phyloP scores from a whole-genome alignment of 2,329 filamentous ascomycete genomes.

The Colletotrichum falcatum region DNA sequence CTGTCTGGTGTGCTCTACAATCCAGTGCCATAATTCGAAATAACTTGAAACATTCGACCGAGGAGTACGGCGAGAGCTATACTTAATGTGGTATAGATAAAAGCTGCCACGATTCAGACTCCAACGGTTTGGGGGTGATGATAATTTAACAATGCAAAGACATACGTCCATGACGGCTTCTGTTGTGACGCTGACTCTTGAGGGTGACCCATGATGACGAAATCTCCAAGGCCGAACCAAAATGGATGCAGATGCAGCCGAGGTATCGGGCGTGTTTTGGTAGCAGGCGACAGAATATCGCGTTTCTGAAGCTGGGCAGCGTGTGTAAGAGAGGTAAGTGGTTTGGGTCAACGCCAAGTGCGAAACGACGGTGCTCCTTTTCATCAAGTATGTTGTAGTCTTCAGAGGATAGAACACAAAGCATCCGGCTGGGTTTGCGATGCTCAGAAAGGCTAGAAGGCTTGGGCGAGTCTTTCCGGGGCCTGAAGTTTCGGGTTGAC shows the following conservation, averaged over 20 bases:
- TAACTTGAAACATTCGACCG: slow-evolving; percentile 79
- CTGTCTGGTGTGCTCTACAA: slow-evolving; percentile 62
- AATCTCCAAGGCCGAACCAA: too few species aligned
- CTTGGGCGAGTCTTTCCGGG: background rate
- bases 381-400: background rate
- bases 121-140: slow-evolving; percentile 67
- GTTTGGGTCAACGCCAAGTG: background rate
- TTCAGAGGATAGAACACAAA: background rate
- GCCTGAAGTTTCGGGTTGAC: background rate
- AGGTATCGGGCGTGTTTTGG: background rate
- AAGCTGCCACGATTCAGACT: slow-evolving; percentile 66
- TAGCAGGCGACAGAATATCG: too few species aligned
- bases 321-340: too few species aligned
- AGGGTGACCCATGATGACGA: background rate
- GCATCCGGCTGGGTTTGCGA: too few species aligned
- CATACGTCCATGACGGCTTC: slow-evolving; percentile 52
- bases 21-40: slow-evolving; percentile 74
- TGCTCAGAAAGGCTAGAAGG: background rate
- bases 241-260: background rate
- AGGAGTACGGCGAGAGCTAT: slow-evolving; percentile 77
- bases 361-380: background rate
- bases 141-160: slow-evolving; percentile 80
- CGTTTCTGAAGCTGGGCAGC: background rate
- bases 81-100: slow-evolving; percentile 70
- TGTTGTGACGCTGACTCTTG: background rate